Evolutionary conservation across 139 green algal genomes (phyloP).

Genomic region (Closterium sp.): DNA sequence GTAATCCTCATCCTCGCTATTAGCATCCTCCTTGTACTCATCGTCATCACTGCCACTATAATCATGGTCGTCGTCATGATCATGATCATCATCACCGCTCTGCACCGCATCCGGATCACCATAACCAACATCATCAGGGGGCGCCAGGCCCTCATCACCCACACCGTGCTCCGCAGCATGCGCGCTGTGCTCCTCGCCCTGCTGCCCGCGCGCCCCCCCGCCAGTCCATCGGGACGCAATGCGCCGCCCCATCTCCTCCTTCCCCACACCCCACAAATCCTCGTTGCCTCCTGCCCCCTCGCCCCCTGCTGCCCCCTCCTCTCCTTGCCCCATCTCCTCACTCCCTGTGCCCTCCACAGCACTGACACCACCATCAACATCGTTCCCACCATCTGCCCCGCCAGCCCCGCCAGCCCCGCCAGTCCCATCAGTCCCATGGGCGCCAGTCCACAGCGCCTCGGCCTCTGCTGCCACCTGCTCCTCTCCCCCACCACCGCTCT

Average conservation of each 20-base stretch:
- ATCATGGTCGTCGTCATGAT: background rate
- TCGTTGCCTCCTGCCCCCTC: conserved; percentile 47
- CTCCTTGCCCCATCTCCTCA: background rate
- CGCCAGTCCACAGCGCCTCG: background rate
- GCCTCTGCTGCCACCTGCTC: background rate
- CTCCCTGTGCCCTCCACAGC: background rate
- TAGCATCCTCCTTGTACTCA: background rate
- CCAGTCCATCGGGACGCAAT: conserved; percentile 61
- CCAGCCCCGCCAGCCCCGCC: too few species aligned
- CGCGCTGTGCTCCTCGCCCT: background rate
- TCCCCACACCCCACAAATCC: conserved; percentile 35
- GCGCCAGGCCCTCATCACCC: background rate
- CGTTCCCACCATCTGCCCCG: too few species aligned
- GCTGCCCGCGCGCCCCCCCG: background rate
- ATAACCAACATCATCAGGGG: too few species aligned
- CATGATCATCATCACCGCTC: background rate
- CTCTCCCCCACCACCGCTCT: background rate
- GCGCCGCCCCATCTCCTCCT: conserved; percentile 54
- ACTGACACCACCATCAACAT: too few species aligned
- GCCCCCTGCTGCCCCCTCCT: conserved; percentile 2
- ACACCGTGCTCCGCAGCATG: background rate
- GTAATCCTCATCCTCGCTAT: conserved; percentile 5
- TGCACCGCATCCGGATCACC: background rate
- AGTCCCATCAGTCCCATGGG: background rate
- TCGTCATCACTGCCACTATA: background rate